Conservation (phyloP, 129 eudicot genomes). For the Chrysanthemum lavandulifolium region DNA sequence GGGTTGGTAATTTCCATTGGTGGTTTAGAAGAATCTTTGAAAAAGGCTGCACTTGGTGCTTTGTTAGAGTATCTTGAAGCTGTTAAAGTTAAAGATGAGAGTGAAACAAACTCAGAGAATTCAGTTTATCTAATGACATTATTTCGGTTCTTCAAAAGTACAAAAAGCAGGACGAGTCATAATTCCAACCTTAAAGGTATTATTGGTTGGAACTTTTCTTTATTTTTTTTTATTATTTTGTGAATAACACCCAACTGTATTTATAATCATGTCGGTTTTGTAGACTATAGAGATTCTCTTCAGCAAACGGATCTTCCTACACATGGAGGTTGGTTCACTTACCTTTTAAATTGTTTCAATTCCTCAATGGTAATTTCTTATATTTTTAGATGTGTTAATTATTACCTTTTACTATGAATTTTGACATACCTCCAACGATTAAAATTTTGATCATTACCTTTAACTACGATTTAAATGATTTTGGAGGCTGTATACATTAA, state of each 20-base stretch:
- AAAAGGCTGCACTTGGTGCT: conserved; percentile 70
- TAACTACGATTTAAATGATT: no score
- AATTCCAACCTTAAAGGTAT: conserved; percentile 90
- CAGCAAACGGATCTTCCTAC: conserved; percentile 68
- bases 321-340: conserved; percentile 77
- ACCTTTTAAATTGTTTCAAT: conserved; percentile 10
- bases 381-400: neutral
- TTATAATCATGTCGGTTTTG: conserved; percentile 24
- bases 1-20: conserved; percentile 91
- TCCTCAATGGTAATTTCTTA: neutral
- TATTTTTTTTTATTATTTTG: neutral
- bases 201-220: neutral
- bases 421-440: no score
- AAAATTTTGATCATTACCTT: no score
- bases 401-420: neutral
- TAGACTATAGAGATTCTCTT: conserved; percentile 94
- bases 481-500: no score
- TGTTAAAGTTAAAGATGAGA: conserved; percentile 31
- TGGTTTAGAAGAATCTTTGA: conserved; percentile 93
- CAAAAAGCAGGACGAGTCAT: conserved; percentile 80
- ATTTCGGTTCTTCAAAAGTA: conserved; percentile 87
- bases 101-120: conserved; percentile 34
- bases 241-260: neutral
- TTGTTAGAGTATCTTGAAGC: conserved; percentile 72
- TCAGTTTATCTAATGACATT: conserved; percentile 51